Percentiles rank a stretch among this genome's conserved stretches.
Evolutionary conservation across 1,284 basidiomycete genomes (phyloP).

Genomic region (Sanghuangporus weigelae): DNA sequence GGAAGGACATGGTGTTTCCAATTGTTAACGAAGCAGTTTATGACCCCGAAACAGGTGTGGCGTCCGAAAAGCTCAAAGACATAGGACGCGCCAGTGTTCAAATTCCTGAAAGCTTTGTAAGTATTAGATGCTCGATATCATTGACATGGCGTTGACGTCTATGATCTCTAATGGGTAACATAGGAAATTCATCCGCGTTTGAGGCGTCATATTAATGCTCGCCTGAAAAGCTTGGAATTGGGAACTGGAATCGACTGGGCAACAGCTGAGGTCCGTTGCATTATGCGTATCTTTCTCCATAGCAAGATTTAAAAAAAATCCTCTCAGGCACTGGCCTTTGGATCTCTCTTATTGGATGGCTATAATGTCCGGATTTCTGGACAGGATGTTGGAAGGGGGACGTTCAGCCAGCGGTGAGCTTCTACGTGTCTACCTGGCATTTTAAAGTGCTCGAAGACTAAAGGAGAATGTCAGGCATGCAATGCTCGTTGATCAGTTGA

Average conservation of each 20-base stretch:
- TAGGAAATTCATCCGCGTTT: conserved; percentile 78
- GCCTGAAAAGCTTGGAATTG: conserved; percentile 67
- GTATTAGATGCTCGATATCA: conserved; percentile 25
- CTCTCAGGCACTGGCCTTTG: conserved; percentile 73
- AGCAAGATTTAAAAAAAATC: neutral
- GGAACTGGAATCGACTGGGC: conserved; percentile 79
- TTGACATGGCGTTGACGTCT: neutral
- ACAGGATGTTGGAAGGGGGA: conserved; percentile 86
- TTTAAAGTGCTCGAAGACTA: neutral
- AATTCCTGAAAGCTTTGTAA: conserved; percentile 71
- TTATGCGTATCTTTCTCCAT: neutral
- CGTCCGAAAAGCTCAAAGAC: conserved; percentile 41
- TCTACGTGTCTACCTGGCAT: neutral
- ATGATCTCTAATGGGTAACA: neutral
- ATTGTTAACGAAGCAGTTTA: conserved; percentile 43
- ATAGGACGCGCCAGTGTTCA: conserved; percentile 69
- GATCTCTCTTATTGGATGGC: conserved; percentile 75
- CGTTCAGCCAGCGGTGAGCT: conserved; percentile 76
- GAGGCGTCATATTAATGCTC: conserved; percentile 72
- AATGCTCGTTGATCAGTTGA: conserved; percentile 84
- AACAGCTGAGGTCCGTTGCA: conserved; percentile 65
- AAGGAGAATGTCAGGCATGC: conserved; percentile 52
- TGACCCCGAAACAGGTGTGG: conserved; percentile 68
- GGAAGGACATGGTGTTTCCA: conserved; percentile 74
- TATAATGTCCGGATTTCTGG: conserved; percentile 82